Evolutionary conservation across 192 early-diverging fungal species (phyloP).

Genomic region (Rhizoclosmatium sp.): DNA sequence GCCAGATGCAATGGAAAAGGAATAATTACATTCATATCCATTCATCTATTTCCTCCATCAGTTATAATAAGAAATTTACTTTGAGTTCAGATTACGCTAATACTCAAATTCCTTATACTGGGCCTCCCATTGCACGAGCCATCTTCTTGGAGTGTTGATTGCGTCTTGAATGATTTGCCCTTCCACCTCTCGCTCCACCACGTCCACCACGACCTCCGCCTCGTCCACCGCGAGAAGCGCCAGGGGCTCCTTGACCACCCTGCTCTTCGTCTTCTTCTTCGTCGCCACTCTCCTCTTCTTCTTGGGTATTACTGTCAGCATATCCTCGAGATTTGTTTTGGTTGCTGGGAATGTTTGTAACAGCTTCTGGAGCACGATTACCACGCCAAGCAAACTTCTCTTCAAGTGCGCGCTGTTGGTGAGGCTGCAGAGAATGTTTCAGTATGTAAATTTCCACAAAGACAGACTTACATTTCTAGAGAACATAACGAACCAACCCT

Average conservation of each 20-base stretch:
- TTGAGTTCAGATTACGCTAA: no score
- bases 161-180: slow-evolving; percentile 78
- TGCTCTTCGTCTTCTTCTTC: background rate
- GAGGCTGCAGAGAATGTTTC: slow-evolving; percentile 55
- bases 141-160: slow-evolving; percentile 77
- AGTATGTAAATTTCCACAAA: slow-evolving; percentile 7
- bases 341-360: background rate
- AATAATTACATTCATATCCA: background rate
- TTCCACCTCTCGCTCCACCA: slow-evolving; percentile 28
- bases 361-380: slow-evolving; percentile 46
- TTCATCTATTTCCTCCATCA: no score
- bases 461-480: slow-evolving; percentile 73
- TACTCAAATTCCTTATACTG: background rate
- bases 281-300: slow-evolving; percentile 13
- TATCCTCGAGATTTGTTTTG: slow-evolving; percentile 13
- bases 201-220: slow-evolving; percentile 23
- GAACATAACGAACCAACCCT: slow-evolving; percentile 93
- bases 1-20: background rate
- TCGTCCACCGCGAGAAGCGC: slow-evolving; percentile 1
- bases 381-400: slow-evolving; percentile 68
- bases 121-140: slow-evolving; percentile 45
- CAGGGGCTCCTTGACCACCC: no score
- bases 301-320: background rate
- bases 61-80: no score
- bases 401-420: slow-evolving; percentile 64